Conservation (phyloP, 805 yeast genomes). For the Saccharomyces paradoxus region DNA sequence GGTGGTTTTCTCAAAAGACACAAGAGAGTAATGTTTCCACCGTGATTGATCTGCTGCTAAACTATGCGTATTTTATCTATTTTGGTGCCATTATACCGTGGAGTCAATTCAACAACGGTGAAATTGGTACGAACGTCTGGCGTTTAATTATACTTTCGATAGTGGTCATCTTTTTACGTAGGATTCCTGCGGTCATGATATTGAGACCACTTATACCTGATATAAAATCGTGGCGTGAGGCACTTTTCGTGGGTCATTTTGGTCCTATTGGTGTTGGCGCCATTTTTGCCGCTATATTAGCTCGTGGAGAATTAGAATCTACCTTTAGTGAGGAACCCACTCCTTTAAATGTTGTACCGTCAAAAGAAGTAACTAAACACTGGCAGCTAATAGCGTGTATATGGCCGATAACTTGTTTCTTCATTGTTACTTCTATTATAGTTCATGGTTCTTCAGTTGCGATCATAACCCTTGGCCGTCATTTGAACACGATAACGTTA, state of each 20-base stretch:
- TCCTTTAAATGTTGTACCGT: slow-evolving; percentile 47
- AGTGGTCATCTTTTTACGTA: slow-evolving; percentile 62
- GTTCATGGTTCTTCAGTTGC: slow-evolving; percentile 92
- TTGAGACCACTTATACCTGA: slow-evolving; percentile 79
- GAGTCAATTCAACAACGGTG: slow-evolving; percentile 59
- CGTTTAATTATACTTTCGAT: slow-evolving; percentile 67
- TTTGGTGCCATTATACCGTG: slow-evolving; percentile 90
- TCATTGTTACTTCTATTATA: slow-evolving; percentile 71
- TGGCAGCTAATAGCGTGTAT: slow-evolving; percentile 53
- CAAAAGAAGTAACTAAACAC: slow-evolving; percentile 36
- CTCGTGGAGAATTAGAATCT: slow-evolving; percentile 61
- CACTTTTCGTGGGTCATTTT: slow-evolving; percentile 87
- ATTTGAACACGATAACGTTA: slow-evolving; percentile 84
- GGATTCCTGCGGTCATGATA: slow-evolving; percentile 74
- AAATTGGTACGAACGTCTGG: slow-evolving; percentile 68
- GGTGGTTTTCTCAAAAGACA: slow-evolving; percentile 74
- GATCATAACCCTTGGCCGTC: slow-evolving; percentile 64
- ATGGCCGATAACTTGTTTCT: slow-evolving; percentile 80
- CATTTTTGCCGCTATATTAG: slow-evolving; percentile 71
- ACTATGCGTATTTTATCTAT: slow-evolving; percentile 80
- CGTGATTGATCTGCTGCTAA: slow-evolving; percentile 76
- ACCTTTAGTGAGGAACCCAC: slow-evolving; percentile 43
- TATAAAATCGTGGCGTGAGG: slow-evolving; percentile 86
- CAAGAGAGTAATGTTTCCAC: slow-evolving; percentile 83
- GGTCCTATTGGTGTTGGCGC: slow-evolving; percentile 98